Evolutionary conservation across 2,329 filamentous ascomycete species (phyloP).

Genomic region (Trichoderma simmonsii): DNA sequence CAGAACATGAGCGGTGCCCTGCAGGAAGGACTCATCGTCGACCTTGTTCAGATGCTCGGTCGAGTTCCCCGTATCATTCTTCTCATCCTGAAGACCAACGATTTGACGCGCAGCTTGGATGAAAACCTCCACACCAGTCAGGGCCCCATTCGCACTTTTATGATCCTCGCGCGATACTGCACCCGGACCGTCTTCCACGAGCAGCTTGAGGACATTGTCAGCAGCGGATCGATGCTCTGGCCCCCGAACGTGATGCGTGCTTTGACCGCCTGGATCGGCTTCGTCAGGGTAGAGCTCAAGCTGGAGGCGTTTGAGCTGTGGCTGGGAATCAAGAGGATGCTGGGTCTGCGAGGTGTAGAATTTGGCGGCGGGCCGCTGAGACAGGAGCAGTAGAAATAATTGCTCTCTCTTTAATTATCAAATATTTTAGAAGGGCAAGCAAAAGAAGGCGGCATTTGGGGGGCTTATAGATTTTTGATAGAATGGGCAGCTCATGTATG

Average conservation of each 20-base stretch:
- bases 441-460: not conserved
- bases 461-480: slow-evolving; percentile 11
- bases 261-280: slow-evolving; percentile 56
- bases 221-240: slow-evolving; percentile 54
- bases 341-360: slow-evolving; percentile 33
- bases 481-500: not conserved
- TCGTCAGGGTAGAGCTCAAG: slow-evolving; percentile 59
- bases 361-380: slow-evolving; percentile 28
- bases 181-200: slow-evolving; percentile 64
- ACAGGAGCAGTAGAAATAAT: slow-evolving; percentile 6
- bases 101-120: slow-evolving; percentile 88
- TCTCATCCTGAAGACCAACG: slow-evolving; percentile 95
- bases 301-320: slow-evolving; percentile 62
- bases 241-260: slow-evolving; percentile 54
- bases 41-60: slow-evolving; percentile 83
- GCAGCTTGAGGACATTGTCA: slow-evolving; percentile 55
- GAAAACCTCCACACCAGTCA: slow-evolving; percentile 78
- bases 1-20: slow-evolving; percentile 80
- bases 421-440: not conserved
- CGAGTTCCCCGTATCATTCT: slow-evolving; percentile 89
- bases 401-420: not conserved
- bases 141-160: slow-evolving; percentile 62
- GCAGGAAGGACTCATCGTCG: slow-evolving; percentile 81
- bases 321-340: slow-evolving; percentile 51
- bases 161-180: slow-evolving; percentile 68